Conservation (phyloP, 768 basidiomycete species). For the Calvatia gigantea region DNA sequence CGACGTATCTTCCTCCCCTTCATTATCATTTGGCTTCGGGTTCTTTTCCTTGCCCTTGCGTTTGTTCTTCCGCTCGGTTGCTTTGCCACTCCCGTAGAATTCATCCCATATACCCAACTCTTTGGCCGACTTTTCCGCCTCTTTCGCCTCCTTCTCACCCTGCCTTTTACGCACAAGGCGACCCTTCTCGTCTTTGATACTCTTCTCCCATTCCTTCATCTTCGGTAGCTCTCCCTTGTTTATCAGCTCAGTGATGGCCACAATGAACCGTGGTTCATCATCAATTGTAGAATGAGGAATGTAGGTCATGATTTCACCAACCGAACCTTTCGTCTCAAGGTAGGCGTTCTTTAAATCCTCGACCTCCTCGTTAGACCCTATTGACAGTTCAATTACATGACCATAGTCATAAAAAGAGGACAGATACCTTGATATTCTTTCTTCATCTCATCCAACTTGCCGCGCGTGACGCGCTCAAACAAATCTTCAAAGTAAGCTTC, state of each 20-base stretch:
- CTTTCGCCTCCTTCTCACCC: slow-evolving; percentile 73
- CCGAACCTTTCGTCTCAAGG: slow-evolving; percentile 61
- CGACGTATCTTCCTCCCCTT: slow-evolving; percentile 50
- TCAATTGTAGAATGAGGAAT: slow-evolving; percentile 83
- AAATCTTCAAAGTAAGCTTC: slow-evolving; percentile 91
- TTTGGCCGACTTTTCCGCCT: slow-evolving; percentile 81
- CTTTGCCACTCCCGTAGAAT: slow-evolving; percentile 78
- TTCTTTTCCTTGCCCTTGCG: slow-evolving; percentile 41
- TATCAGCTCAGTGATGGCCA: slow-evolving; percentile 66
- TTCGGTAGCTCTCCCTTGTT: slow-evolving; percentile 51
- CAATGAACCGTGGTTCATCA: slow-evolving; percentile 85
- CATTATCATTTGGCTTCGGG: slow-evolving; percentile 32
- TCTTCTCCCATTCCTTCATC: slow-evolving; percentile 62
- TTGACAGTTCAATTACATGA: neutral
- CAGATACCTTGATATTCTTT: slow-evolving; percentile 88
- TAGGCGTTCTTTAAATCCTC: slow-evolving; percentile 80
- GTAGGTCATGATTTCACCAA: slow-evolving; percentile 77
- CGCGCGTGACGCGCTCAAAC: slow-evolving; percentile 83
- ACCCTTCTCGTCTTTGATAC: slow-evolving; percentile 77
- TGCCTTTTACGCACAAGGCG: slow-evolving; percentile 70
- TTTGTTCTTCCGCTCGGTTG: slow-evolving; percentile 52
- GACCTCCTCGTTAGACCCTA: slow-evolving; percentile 85
- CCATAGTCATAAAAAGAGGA: neutral
- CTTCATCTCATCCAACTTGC: slow-evolving; percentile 90
- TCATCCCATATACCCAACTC: slow-evolving; percentile 95